Evolutionary conservation across 495 filamentous ascomycete species (phyloP).

Genomic region (Astrothelium subdiscretum): DNA sequence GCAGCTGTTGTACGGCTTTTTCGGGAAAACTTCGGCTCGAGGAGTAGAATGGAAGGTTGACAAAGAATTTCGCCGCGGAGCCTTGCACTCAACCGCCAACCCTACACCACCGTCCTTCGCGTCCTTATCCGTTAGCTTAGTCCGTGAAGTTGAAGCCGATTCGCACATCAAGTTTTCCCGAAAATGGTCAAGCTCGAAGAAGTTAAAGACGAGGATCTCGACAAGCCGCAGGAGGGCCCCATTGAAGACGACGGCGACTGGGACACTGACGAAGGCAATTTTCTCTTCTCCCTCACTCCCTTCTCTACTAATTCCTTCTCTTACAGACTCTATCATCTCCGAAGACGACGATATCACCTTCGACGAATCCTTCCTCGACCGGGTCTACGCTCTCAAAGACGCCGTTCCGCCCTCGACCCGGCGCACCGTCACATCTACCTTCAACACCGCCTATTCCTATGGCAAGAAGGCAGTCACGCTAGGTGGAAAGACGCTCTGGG

Average conservation of each 20-base stretch:
- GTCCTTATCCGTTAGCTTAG: too few species aligned
- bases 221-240: constrained; percentile 55
- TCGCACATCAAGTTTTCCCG: constrained; percentile 15
- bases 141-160: too few species aligned
- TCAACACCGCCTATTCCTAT: constrained; percentile 44
- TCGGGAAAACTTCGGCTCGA: too few species aligned
- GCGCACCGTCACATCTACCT: constrained; percentile 48
- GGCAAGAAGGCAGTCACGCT: constrained; percentile 52
- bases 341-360: constrained; percentile 30
- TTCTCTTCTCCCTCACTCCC: not conserved
- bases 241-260: constrained; percentile 76
- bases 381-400: constrained; percentile 75
- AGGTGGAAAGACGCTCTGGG: constrained; percentile 74
- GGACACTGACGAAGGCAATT: constrained; percentile 73
- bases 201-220: constrained; percentile 91
- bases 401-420: constrained; percentile 80
- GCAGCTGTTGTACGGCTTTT: too few species aligned
- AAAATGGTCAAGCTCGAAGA: constrained; percentile 95
- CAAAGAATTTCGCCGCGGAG: too few species aligned
- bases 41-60: too few species aligned
- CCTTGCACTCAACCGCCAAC: too few species aligned
- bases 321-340: constrained; percentile 51
- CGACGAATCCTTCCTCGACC: constrained; percentile 61
- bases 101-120: too few species aligned
- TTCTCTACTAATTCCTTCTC: constrained; percentile 11